phyloP scores from a whole-genome alignment of 1,284 basidiomycete genomes.

The Ceratobasidium theobromae region DNA sequence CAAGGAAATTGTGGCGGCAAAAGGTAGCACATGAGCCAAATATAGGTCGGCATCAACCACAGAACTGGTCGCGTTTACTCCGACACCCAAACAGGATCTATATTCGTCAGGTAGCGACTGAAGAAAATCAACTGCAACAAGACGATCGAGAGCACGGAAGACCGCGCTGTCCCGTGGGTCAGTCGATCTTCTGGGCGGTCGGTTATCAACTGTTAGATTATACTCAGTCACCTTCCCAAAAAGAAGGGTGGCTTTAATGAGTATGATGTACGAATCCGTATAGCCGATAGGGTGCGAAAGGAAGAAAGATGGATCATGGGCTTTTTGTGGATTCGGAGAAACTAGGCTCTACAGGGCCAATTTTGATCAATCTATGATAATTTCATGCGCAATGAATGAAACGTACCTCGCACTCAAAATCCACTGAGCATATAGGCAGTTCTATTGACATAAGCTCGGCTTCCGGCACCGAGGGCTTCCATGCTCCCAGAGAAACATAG shows the following conservation, averaged over 20 bases:
- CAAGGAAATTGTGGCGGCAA: constrained; percentile 80
- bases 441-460: constrained; percentile 72
- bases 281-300: constrained; percentile 68
- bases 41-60: constrained; percentile 75
- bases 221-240: constrained; percentile 81
- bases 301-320: constrained; percentile 62
- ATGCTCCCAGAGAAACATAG: constrained; percentile 82
- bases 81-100: constrained; percentile 51
- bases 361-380: background rate
- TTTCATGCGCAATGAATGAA: constrained; percentile 1
- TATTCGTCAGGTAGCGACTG: constrained; percentile 65
- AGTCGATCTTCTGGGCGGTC: background rate
- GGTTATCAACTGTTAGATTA: constrained; percentile 65
- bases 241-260: constrained; percentile 77
- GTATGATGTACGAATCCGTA: constrained; percentile 73
- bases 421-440: constrained; percentile 66
- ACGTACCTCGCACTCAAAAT: constrained; percentile 69
- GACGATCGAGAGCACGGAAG: constrained; percentile 65
- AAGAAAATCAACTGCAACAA: constrained; percentile 66
- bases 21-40: constrained; percentile 78
- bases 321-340: constrained; percentile 68
- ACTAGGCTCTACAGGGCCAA: constrained; percentile 15
- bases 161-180: constrained; percentile 44
- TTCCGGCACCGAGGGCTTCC: constrained; percentile 80
- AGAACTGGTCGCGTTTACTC: constrained; percentile 46